A percentile compares a stretch with the other conserved stretches of the same genome.
phyloP scores from a whole-genome alignment of 2,329 filamentous ascomycete species.

The Cryphonectria radicalis region DNA sequence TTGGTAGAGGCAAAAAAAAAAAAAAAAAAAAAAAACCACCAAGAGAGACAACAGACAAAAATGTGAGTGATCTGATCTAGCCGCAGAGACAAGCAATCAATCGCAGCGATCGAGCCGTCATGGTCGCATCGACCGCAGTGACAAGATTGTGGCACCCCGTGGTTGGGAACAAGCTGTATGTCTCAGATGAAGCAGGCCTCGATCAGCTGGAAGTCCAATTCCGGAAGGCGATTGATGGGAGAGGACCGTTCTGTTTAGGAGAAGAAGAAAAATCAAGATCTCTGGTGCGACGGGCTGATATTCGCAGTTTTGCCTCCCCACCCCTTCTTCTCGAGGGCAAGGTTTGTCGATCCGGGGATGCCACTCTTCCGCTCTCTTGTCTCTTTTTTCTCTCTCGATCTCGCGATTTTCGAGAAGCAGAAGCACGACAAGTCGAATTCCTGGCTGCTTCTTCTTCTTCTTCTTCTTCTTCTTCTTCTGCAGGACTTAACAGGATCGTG shows the following conservation, averaged over 20 bases:
- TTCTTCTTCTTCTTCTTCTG: neutral
- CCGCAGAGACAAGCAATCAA: constrained; percentile 17
- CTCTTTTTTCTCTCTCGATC: neutral
- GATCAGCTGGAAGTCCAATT: constrained; percentile 19
- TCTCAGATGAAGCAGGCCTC: constrained; percentile 29
- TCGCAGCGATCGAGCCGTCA: constrained; percentile 9
- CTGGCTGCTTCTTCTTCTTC: too few relatives aligned
- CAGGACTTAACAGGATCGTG: neutral
- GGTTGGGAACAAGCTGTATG: constrained; percentile 26
- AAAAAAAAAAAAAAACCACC: neutral
- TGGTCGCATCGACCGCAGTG: neutral
- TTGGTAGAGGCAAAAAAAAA: neutral
- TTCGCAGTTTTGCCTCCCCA: constrained; percentile 11
- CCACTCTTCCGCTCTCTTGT: neutral
- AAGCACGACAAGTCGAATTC: neutral
- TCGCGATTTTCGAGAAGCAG: neutral
- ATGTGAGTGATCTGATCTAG: constrained; percentile 8
- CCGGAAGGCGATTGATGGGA: constrained; percentile 19
- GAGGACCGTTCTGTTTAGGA: constrained; percentile 7
- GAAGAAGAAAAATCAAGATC: neutral
- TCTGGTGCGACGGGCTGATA: constrained; percentile 14
- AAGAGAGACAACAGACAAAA: neutral
- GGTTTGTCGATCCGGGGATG: neutral
- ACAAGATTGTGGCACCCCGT: constrained; percentile 14
- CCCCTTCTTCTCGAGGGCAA: neutral